phyloP scores from a whole-genome alignment of 345 rosid genomes.

The Brassica incana region DNA sequence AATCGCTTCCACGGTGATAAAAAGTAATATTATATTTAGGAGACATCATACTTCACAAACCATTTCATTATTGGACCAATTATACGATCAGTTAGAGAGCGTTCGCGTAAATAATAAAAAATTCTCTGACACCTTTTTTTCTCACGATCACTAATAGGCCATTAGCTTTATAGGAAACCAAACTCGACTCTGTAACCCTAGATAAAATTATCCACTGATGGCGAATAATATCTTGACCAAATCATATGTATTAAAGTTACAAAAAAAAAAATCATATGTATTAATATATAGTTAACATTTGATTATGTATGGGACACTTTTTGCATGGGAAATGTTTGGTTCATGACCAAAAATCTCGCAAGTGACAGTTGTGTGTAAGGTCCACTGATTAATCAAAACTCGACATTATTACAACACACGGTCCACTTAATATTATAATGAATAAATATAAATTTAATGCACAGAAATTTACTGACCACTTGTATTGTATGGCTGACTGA shows the following conservation, averaged over 20 bases:
- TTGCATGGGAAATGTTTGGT: constrained; percentile 42
- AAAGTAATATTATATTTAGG: background rate
- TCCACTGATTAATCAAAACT: constrained; percentile 33
- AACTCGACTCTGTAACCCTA: constrained; percentile 24
- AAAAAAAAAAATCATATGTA: background rate
- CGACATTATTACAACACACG: constrained; percentile 16
- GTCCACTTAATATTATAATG: constrained; percentile 27
- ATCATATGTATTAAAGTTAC: background rate
- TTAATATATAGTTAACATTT: background rate
- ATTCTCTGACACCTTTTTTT: background rate
- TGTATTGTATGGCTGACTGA: constrained; percentile 22
- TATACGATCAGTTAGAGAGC: background rate
- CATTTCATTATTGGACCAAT: background rate
- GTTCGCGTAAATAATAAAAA: background rate
- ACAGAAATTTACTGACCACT: constrained; percentile 18
- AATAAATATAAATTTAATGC: constrained; percentile 11
- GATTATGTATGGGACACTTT: constrained; percentile 33
- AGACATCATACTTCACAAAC: background rate
- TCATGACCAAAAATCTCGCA: constrained; percentile 22
- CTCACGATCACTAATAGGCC: constrained; percentile 9
- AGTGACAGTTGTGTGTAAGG: constrained; percentile 45
- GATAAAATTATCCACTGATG: constrained; percentile 7
- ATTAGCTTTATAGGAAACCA: constrained; percentile 30
- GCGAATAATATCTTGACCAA: constrained; percentile 31
- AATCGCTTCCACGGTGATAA: constrained; percentile 3